Conservation (phyloP, 345 rosid species). For the Pelargonium nanum region DNA sequence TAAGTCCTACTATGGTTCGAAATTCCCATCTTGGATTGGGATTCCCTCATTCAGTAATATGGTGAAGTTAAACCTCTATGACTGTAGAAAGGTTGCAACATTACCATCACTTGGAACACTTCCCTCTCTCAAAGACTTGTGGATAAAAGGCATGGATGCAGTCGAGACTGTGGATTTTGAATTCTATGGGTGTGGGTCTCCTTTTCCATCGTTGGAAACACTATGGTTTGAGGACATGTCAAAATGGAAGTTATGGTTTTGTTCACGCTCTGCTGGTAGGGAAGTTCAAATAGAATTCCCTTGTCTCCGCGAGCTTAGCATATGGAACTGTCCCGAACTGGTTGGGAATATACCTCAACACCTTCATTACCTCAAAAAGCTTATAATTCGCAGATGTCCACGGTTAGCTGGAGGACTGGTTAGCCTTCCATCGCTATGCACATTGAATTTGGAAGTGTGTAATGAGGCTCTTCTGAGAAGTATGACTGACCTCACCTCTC, state of each 20-base stretch:
- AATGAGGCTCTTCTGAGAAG: not conserved
- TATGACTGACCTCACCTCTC: conserved; percentile 7
- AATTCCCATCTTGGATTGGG: conserved; percentile 7
- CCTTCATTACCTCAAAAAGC: conserved; percentile 2
- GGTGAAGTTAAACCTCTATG: not conserved
- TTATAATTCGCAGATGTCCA: conserved; percentile 6
- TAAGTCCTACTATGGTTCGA: conserved; percentile 20
- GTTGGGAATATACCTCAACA: not conserved
- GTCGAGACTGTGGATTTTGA: conserved; percentile 8
- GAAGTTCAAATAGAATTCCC: conserved; percentile 6
- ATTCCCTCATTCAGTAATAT: conserved; percentile 7
- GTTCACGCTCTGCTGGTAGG: conserved; percentile 8
- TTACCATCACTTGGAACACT: conserved; percentile 12
- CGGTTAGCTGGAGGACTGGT: not conserved
- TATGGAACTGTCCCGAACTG: conserved; percentile 9
- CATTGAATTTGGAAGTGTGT: not conserved
- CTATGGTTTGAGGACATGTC: conserved; percentile 12
- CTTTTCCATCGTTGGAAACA: conserved; percentile 11
- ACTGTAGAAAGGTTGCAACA: conserved; percentile 1
- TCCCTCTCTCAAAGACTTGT: conserved; percentile 9
- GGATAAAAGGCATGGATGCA: conserved; percentile 6
- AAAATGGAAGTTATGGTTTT: conserved; percentile 15
- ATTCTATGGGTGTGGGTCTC: conserved; percentile 9
- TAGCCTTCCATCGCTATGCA: not conserved
- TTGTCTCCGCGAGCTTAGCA: conserved; percentile 8